Conservation (phyloP, 2,329 filamentous ascomycete species). For the Onygena corvina region DNA sequence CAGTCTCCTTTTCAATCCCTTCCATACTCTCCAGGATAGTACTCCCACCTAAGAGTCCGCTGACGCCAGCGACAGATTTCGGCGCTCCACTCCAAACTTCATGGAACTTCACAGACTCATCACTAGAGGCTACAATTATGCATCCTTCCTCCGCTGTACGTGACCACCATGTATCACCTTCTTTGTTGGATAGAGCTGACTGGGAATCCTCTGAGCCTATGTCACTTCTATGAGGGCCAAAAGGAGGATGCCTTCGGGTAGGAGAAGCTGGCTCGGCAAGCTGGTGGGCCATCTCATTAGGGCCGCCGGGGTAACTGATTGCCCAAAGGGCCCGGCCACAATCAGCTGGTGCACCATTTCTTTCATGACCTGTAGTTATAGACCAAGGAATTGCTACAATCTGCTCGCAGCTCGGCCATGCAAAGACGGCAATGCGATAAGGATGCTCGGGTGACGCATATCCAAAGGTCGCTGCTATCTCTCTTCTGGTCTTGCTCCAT, state of each 20-base stretch:
- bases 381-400: conserved; percentile 78
- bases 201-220: neutral
- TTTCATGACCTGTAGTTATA: conserved; percentile 36
- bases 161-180: conserved; percentile 44
- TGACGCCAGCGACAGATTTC: conserved; percentile 42
- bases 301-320: conserved; percentile 65
- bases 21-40: conserved; percentile 73
- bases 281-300: conserved; percentile 25
- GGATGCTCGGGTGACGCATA: conserved; percentile 85
- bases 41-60: conserved; percentile 63
- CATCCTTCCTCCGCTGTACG: conserved; percentile 60
- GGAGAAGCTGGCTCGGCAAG: neutral
- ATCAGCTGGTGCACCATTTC: conserved; percentile 22
- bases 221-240: neutral
- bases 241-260: neutral
- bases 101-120: conserved; percentile 88
- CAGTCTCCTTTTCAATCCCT: conserved; percentile 52
- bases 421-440: conserved; percentile 81
- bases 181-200: conserved; percentile 26
- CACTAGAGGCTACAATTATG: conserved; percentile 81
- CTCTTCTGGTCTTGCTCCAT: conserved; percentile 73
- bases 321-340: conserved; percentile 59
- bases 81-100: conserved; percentile 70
- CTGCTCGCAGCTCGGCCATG: conserved; percentile 83
- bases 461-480: conserved; percentile 88